Conservation (phyloP, 2,329 filamentous ascomycete species). For the Beauveria varroae region DNA sequence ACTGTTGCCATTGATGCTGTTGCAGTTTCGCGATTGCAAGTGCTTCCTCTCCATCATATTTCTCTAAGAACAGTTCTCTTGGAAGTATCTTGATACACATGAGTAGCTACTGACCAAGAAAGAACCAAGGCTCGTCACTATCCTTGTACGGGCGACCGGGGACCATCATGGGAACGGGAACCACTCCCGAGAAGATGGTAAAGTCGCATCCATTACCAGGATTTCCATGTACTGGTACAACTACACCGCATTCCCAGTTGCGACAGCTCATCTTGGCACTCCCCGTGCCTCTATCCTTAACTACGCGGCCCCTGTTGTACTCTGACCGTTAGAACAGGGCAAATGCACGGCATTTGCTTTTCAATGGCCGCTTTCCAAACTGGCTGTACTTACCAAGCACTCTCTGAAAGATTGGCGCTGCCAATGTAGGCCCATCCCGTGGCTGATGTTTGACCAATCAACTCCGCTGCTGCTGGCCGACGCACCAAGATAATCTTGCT, state of each 20-base stretch:
- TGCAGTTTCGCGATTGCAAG: background rate
- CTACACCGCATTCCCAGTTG: constrained; percentile 94
- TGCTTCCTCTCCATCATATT: background rate
- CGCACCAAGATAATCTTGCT: constrained; percentile 65
- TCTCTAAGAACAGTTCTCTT: background rate
- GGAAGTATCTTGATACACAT: background rate
- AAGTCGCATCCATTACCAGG: constrained; percentile 11
- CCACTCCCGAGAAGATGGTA: constrained; percentile 41
- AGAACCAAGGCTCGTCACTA: constrained; percentile 37
- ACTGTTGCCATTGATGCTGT: background rate
- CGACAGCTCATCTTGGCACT: constrained; percentile 70
- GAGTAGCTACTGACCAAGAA: constrained; percentile 13
- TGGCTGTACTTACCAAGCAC: constrained; percentile 64
- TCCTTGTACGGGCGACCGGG: constrained; percentile 46
- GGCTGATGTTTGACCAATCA: constrained; percentile 13
- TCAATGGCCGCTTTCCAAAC: constrained; percentile 11
- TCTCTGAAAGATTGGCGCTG: constrained; percentile 86
- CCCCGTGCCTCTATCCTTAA: constrained; percentile 59
- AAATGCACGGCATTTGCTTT: constrained; percentile 1
- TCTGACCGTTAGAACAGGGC: background rate
- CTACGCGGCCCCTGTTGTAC: constrained; percentile 62
- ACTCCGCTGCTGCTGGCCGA: background rate
- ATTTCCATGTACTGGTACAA: constrained; percentile 42
- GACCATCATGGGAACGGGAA: constrained; percentile 58
- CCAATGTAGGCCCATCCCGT: constrained; percentile 76